Evolutionary conservation across 805 yeast species (phyloP).

Genomic region (Nakazawaea wickerhamii): DNA sequence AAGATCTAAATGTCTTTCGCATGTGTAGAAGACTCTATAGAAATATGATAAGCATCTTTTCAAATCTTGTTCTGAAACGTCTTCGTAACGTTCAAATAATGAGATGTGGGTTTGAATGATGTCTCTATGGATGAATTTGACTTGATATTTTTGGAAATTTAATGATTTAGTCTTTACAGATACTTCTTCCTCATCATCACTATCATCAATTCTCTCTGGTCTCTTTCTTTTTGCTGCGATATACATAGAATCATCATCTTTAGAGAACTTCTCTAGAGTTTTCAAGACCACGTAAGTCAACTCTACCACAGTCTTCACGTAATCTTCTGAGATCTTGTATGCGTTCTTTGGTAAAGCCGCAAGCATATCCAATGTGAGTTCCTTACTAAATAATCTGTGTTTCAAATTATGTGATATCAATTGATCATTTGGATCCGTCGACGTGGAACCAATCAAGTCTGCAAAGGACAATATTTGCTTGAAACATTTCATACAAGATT

Average conservation of each 20-base stretch:
- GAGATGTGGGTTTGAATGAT: slow-evolving; percentile 63
- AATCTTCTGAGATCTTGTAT: slow-evolving; percentile 55
- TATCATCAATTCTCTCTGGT: not conserved
- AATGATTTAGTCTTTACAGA: slow-evolving; percentile 38
- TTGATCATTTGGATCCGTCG: slow-evolving; percentile 31
- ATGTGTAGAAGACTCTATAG: slow-evolving; percentile 61
- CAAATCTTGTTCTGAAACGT: slow-evolving; percentile 54
- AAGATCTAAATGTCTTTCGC: slow-evolving; percentile 51
- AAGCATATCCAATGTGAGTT: slow-evolving; percentile 50
- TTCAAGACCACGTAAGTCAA: slow-evolving; percentile 61
- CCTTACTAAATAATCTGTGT: slow-evolving; percentile 66
- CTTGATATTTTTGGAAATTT: slow-evolving; percentile 37
- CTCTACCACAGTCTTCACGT: slow-evolving; percentile 55
- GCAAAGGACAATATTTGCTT: slow-evolving; percentile 50
- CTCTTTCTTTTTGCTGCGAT: slow-evolving; percentile 4
- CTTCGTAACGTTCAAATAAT: slow-evolving; percentile 54
- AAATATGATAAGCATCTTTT: slow-evolving; percentile 64
- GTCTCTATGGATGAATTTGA: slow-evolving; percentile 47
- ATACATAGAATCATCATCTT: slow-evolving; percentile 28
- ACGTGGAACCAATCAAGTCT: slow-evolving; percentile 27
- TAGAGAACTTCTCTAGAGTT: slow-evolving; percentile 60
- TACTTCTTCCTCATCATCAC: slow-evolving; percentile 21
- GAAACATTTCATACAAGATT: slow-evolving; percentile 65
- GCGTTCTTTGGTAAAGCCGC: slow-evolving; percentile 60
- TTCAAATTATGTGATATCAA: slow-evolving; percentile 47